Conservation (phyloP, 176 grass and related monocot genomes). For the Panicum miliaceum region DNA sequence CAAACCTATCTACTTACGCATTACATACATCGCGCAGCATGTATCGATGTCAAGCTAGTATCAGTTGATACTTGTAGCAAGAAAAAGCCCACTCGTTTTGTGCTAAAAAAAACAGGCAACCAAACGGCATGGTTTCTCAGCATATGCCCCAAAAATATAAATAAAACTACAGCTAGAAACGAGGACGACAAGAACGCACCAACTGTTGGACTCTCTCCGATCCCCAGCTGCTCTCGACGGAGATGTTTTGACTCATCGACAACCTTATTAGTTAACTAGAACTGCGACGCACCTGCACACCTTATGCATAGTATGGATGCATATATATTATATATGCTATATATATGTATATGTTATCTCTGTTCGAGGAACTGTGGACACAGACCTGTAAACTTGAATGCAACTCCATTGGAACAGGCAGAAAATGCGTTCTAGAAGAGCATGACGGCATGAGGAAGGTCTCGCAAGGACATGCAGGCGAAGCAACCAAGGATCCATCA, state of each 20-base stretch:
- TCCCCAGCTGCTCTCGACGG: neutral
- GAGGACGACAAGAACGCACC: constrained; percentile 13
- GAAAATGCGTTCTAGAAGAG: constrained; percentile 42
- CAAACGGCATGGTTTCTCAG: constrained; percentile 42
- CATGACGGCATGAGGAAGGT: neutral
- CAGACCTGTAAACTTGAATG: neutral
- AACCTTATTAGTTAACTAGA: constrained; percentile 31
- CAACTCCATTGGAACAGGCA: constrained; percentile 13
- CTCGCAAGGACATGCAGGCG: constrained; percentile 14
- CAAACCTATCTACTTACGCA: neutral
- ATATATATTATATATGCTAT: neutral
- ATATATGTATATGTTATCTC: neutral
- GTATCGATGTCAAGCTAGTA: constrained; percentile 9
- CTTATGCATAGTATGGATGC: neutral
- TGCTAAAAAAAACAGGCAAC: neutral
- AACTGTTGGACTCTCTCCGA: constrained; percentile 30
- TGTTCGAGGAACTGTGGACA: constrained; percentile 23
- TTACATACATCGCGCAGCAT: neutral
- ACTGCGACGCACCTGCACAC: neutral
- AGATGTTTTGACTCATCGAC: constrained; percentile 43
- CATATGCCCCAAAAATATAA: constrained; percentile 32
- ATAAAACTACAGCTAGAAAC: constrained; percentile 10
- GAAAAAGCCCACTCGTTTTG: constrained; percentile 32
- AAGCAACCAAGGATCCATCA: constrained; percentile 31
- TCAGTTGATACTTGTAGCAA: constrained; percentile 19